These are phyloP conservation scores for Datura wrightii DNA, from an alignment of 257 asterid species.

Conservation along the genomic window DNA sequence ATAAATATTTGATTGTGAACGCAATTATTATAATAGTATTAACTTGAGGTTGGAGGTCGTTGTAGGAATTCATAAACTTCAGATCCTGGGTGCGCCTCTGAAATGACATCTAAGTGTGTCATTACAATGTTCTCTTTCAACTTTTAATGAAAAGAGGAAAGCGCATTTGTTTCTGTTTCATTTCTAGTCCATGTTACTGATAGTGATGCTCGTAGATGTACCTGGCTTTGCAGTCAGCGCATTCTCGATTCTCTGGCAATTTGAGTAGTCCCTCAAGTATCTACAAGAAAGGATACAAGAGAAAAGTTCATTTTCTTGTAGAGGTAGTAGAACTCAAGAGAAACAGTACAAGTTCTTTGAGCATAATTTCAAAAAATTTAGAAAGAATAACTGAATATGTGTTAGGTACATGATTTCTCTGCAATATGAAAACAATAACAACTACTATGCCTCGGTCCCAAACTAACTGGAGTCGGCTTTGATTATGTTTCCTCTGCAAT, in stretches of 20 bases:
- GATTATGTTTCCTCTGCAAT: background rate
- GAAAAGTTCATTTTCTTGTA: conserved; percentile 15
- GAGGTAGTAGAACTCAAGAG: background rate
- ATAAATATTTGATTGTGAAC: no score
- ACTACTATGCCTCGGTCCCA: background rate
- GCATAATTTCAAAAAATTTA: background rate
- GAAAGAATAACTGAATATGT: background rate
- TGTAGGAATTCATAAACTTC: no score
- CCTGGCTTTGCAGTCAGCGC: conserved; percentile 57
- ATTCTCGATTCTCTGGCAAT: conserved; percentile 51
- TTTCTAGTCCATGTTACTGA: background rate
- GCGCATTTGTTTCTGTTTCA: background rate
- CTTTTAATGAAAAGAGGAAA: background rate
- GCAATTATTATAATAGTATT: no score
- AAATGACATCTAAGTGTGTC: no score
- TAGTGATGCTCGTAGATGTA: conserved; percentile 10
- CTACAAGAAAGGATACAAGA: conserved; percentile 29
- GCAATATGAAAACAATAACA: background rate
- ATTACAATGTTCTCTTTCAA: background rate
- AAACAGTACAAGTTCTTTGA: background rate
- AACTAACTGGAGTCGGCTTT: background rate
- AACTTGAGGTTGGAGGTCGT: no score
- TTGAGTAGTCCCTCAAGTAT: conserved; percentile 50
- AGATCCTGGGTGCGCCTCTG: no score
- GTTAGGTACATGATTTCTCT: background rate